Percentiles rank a stretch among this genome's conserved stretches.
phyloP scores from a whole-genome alignment of 306 rosid genomes.

The Senna siamea region DNA sequence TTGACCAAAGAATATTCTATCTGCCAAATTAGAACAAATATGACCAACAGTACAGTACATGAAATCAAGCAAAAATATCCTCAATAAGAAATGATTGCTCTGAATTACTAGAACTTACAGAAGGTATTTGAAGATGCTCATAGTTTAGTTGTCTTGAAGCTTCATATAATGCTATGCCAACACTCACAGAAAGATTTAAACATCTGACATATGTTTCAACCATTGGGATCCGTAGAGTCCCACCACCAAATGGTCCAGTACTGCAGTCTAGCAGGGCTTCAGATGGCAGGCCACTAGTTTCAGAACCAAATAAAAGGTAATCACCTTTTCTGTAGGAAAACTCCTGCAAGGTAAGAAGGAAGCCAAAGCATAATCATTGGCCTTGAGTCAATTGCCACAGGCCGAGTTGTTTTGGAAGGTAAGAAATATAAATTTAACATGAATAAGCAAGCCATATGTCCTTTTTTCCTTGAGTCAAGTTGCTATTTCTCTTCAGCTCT shows the following conservation, averaged over 20 bases:
- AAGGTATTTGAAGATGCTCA: conserved; percentile 61
- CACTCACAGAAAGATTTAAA: conserved; percentile 92
- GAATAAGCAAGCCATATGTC: not conserved
- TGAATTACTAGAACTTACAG: conserved; percentile 46
- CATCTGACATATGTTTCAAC: conserved; percentile 96
- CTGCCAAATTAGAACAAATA: conserved; percentile 27
- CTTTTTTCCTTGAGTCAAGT: conserved; percentile 1
- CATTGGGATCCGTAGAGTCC: conserved; percentile 81
- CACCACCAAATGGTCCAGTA: conserved; percentile 71
- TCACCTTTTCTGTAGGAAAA: conserved; percentile 85
- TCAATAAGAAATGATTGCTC: conserved; percentile 64
- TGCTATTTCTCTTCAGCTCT: not conserved
- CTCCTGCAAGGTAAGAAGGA: conserved; percentile 55
- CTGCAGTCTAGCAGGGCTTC: conserved; percentile 88
- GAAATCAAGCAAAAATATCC: conserved; percentile 71
- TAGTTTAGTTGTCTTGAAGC: conserved; percentile 89
- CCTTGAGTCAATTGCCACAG: not conserved
- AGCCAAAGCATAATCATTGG: not conserved
- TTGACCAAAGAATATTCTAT: conserved; percentile 14
- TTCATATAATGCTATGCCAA: conserved; percentile 89
- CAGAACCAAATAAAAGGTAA: conserved; percentile 89
- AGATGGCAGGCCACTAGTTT: conserved; percentile 82
- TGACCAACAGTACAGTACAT: not conserved
- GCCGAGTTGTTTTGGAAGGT: not conserved
- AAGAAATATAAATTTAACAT: not conserved